Evolutionary conservation across 1,284 basidiomycete species (phyloP), one percentile per base, ranked within the genome.

Genomic region (Pseudomicrostroma phylloplanum): DNA sequence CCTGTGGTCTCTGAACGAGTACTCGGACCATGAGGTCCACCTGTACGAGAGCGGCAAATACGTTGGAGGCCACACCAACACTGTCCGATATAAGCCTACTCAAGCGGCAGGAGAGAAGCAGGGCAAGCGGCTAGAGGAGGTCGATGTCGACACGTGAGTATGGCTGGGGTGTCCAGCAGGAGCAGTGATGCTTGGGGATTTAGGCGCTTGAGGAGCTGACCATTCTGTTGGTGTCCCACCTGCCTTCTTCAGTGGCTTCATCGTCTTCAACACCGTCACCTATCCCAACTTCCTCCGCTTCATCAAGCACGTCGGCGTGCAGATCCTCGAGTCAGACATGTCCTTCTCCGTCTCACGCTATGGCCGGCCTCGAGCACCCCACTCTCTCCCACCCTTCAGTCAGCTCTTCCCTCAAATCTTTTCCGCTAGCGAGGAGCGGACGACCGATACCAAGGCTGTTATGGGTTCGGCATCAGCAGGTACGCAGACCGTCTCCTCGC

Each of bases 271-370:
- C 74, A 86, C 87, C 0, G 83, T 82, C 48, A 89, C 88, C 0
- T 90, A 90, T 70, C 90, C 89, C 12, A 91, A 91, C 79, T 89
- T 91, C 71, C 82, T 89, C 48, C 84, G 84, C 40, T 90, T 90
- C 76, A 82, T 90, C 55, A 77, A 82, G n/a, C 75, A 82, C 36
- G 82, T 85, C 71, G 75, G 81, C 2, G 83, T 90, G 36, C 80
- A 81, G 1, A 83, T 86, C 41, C 72, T 86, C 23, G 82, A 83
- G 4, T 89, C 88, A 0, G 85, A 87, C 67, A 91, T 90, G 88
- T 87, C 88, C 0, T 91, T 92, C 77, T 84, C 85, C 62, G 85
- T 91, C 42, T 66, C 69, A 1, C 64, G 72, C 1, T 65, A 58
- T 54, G 42, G 23, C 6, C 25, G 7, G 6, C 9, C 57, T 9